These are phyloP conservation scores for Oemleria cerasiformis DNA, from an alignment of 306 rosid species.

Conservation along the genomic window DNA sequence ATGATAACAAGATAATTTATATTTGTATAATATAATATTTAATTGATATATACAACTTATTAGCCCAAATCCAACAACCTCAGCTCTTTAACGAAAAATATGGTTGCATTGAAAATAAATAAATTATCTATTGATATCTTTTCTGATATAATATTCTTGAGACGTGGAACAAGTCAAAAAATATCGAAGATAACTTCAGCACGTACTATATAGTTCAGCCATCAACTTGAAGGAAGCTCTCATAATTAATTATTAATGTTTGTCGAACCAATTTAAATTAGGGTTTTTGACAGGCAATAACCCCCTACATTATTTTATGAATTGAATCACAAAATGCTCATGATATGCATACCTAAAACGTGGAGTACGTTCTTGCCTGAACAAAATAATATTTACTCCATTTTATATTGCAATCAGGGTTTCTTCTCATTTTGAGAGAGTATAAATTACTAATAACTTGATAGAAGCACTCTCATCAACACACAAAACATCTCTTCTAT, in stretches of 20 bases:
- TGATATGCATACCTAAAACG: background rate
- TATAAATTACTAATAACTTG: background rate
- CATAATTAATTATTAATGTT: too few relatives aligned
- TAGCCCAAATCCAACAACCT: too few relatives aligned
- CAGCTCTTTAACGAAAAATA: too few relatives aligned
- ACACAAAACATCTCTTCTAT: background rate
- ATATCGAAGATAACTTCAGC: background rate
- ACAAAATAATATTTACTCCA: background rate
- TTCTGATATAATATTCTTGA: background rate
- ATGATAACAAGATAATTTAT: too few relatives aligned
- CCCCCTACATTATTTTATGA: background rate
- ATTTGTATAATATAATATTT: too few relatives aligned
- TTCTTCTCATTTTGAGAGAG: background rate
- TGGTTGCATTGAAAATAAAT: too few relatives aligned
- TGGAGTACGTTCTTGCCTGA: background rate
- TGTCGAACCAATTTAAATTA: background rate
- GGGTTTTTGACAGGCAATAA: too few relatives aligned
- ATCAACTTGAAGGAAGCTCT: too few relatives aligned
- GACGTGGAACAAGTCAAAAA: constrained; percentile 21
- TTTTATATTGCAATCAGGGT: background rate
- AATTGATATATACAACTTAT: too few relatives aligned
- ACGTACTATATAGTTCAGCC: background rate
- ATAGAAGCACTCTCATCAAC: constrained; percentile 1
- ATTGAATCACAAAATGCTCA: too few relatives aligned
- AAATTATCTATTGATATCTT: background rate